Evolutionary conservation across 495 filamentous ascomycete genomes (phyloP).

Genomic region (Aspergillus nanangensis): DNA sequence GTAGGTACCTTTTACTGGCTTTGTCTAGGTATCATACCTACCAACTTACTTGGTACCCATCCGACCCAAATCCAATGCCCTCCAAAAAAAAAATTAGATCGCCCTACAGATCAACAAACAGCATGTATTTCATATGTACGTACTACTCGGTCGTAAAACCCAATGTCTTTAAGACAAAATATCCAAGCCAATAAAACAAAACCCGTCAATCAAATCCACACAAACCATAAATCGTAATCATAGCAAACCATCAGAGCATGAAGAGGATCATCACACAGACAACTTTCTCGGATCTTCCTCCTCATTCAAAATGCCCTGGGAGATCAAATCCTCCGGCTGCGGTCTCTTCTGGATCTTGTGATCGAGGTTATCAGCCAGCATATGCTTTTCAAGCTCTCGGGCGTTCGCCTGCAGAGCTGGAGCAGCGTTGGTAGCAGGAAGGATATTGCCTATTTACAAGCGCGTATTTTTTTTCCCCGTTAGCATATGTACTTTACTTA

Average conservation of each 20-base stretch:
- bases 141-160: too few species aligned
- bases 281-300: slow-evolving; percentile 42
- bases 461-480: neutral
- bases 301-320: slow-evolving; percentile 69
- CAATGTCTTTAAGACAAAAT: too few species aligned
- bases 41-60: too few species aligned
- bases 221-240: neutral
- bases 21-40: too few species aligned
- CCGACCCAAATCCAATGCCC: too few species aligned
- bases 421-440: slow-evolving; percentile 62
- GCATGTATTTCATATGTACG: too few species aligned
- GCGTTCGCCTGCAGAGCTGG: slow-evolving; percentile 73
- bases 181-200: too few species aligned
- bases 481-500: too few species aligned
- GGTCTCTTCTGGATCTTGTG: slow-evolving; percentile 76
- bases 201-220: too few species aligned
- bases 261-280: slow-evolving; percentile 4
- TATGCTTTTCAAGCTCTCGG: slow-evolving; percentile 75
- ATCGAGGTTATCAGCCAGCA: slow-evolving; percentile 79
- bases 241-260: neutral
- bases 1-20: too few species aligned
- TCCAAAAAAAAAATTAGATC: too few species aligned
- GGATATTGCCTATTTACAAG: slow-evolving; percentile 65
- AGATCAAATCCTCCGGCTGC: slow-evolving; percentile 66
- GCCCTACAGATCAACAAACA: too few species aligned